These are phyloP conservation scores for Pochonia chlamydosporia DNA, from an alignment of 2,329 filamentous ascomycete genomes.

Conservation along the genomic window DNA sequence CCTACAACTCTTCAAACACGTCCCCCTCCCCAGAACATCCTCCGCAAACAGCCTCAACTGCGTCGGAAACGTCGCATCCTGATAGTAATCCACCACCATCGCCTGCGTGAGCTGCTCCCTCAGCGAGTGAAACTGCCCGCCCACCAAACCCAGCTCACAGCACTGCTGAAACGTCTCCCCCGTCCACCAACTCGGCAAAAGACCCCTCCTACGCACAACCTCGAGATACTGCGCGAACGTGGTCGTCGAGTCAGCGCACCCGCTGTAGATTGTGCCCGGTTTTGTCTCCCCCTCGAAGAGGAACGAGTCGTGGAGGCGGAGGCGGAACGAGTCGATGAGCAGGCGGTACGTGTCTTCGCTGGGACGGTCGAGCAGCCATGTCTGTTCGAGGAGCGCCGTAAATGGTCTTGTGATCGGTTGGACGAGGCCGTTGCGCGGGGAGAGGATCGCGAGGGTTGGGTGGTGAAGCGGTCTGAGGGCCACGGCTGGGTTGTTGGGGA, in stretches of 20 bases:
- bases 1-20: background rate
- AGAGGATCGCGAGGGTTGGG: constrained; percentile 4
- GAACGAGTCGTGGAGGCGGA: constrained; percentile 29
- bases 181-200: constrained; percentile 36
- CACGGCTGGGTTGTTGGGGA: constrained; percentile 2
- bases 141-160: constrained; percentile 18
- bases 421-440: constrained; percentile 13
- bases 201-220: constrained; percentile 2
- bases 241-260: constrained; percentile 12
- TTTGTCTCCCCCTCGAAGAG: constrained; percentile 11
- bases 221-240: constrained; percentile 28
- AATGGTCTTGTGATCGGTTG: constrained; percentile 24
- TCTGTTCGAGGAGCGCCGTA: constrained; percentile 22
- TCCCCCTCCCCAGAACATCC: constrained; percentile 15
- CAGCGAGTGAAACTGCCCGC: constrained; percentile 20
- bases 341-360: constrained; percentile 33
- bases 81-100: constrained; percentile 29
- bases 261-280: constrained; percentile 17
- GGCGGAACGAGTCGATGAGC: constrained; percentile 37
- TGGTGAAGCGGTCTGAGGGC: background rate
- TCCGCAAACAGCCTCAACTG: constrained; percentile 37
- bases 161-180: constrained; percentile 25
- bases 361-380: constrained; percentile 31
- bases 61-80: constrained; percentile 31
- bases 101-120: constrained; percentile 17